Conservation (phyloP, 129 eudicot genomes). For the Apium graveolens region DNA sequence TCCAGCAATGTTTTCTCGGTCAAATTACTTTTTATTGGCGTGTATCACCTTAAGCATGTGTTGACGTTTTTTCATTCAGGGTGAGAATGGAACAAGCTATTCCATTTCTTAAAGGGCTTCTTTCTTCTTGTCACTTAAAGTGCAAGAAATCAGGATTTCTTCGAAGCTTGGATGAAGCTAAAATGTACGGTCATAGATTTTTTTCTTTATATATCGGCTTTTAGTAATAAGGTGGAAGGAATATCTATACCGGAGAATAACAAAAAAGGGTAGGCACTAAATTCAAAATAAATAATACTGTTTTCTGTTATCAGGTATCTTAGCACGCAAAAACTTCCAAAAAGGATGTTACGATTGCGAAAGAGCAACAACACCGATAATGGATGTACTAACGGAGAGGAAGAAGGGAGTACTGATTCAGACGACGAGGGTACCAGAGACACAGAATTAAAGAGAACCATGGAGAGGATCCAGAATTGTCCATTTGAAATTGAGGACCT, state of each 20-base stretch:
- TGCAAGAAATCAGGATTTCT: conserved; percentile 72
- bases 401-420: conserved; percentile 31
- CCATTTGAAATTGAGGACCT: conserved; percentile 54
- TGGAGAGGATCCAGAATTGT: conserved; percentile 37
- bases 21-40: background rate
- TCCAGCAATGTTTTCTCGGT: background rate
- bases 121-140: conserved; percentile 74
- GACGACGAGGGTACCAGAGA: conserved; percentile 32
- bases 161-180: conserved; percentile 89
- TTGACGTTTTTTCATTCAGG: conserved; percentile 41
- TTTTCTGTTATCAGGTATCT: conserved; percentile 63
- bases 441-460: conserved; percentile 28
- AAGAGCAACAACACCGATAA: conserved; percentile 38
- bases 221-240: background rate
- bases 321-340: conserved; percentile 72
- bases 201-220: background rate
- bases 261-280: background rate
- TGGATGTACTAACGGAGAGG: conserved; percentile 30
- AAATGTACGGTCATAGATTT: conserved; percentile 39
- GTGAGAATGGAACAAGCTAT: conserved; percentile 64
- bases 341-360: conserved; percentile 55
- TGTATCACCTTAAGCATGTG: background rate
- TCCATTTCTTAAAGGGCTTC: conserved; percentile 79
- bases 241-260: background rate
- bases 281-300: background rate